Conservation (phyloP, 495 filamentous ascomycete genomes). For the Penicillium macrosclerotiorum region DNA sequence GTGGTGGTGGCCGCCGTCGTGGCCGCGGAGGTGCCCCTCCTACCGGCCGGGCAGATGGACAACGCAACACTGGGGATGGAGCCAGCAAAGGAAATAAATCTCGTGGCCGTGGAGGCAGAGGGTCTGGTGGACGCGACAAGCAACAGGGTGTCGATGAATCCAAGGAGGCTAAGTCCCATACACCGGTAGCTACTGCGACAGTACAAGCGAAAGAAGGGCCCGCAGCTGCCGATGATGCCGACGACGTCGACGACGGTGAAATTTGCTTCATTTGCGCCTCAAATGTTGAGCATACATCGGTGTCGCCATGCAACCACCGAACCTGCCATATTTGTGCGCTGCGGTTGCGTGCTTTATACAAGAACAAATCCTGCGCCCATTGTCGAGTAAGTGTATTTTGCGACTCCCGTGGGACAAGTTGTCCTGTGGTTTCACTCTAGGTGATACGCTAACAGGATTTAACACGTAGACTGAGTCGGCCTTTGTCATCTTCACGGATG, state of each 20-base stretch:
- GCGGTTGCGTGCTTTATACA: constrained; percentile 86
- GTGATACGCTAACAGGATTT: background rate
- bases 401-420: background rate
- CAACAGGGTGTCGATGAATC: constrained; percentile 19
- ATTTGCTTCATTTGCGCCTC: constrained; percentile 98
- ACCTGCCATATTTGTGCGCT: constrained; percentile 96
- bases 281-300: constrained; percentile 73
- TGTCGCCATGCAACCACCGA: constrained; percentile 90
- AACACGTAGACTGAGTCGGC: constrained; percentile 64
- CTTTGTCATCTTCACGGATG: constrained; percentile 89
- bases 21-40: constrained; percentile 38
- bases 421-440: background rate
- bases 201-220: constrained; percentile 20
- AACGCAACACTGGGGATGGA: constrained; percentile 21
- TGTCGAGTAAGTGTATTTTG: constrained; percentile 65
- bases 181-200: constrained; percentile 6
- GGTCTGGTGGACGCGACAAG: constrained; percentile 31
- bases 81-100: constrained; percentile 23
- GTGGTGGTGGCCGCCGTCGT: constrained; percentile 40
- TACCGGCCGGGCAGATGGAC: constrained; percentile 23
- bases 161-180: constrained; percentile 9
- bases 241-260: constrained; percentile 66
- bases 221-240: constrained; percentile 48
- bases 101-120: constrained; percentile 33
- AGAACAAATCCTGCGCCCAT: constrained; percentile 91